A percentile compares a stretch with the other conserved stretches of the same genome.
These are phyloP conservation scores for Musa balbisiana DNA, from an alignment of 202 grass and related monocot species.

Conservation along the genomic window DNA sequence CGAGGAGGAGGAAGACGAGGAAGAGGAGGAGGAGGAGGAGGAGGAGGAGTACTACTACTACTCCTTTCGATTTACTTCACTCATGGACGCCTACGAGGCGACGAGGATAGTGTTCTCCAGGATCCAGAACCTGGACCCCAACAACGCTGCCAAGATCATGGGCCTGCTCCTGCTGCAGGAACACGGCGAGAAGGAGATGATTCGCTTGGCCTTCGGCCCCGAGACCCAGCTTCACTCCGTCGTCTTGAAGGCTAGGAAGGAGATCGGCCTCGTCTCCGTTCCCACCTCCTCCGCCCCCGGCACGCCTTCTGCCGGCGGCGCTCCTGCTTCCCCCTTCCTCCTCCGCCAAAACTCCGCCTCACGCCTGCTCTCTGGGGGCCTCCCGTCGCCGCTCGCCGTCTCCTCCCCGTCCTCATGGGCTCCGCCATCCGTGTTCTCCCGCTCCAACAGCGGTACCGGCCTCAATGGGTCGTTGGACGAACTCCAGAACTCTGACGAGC, in stretches of 20 bases:
- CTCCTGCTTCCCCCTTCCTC: slow-evolving; percentile 30
- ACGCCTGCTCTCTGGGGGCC: slow-evolving; percentile 19
- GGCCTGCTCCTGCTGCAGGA: slow-evolving; percentile 22
- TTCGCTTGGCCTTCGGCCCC: slow-evolving; percentile 17
- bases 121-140: slow-evolving; percentile 16
- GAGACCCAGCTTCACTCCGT: slow-evolving; percentile 31
- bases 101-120: slow-evolving; percentile 15
- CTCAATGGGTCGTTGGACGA: slow-evolving; percentile 27
- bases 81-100: slow-evolving; percentile 18
- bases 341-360: slow-evolving; percentile 48
- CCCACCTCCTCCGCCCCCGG: slow-evolving; percentile 31
- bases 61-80: not conserved
- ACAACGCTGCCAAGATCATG: slow-evolving; percentile 28
- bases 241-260: slow-evolving; percentile 60
- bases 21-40: not conserved
- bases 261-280: slow-evolving; percentile 31
- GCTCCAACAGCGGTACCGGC: slow-evolving; percentile 41
- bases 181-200: slow-evolving; percentile 25
- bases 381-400: slow-evolving; percentile 47
- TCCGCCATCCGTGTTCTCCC: slow-evolving; percentile 58
- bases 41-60: not conserved
- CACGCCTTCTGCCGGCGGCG: slow-evolving; percentile 4
- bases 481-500: slow-evolving; percentile 35
- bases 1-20: not conserved
- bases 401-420: slow-evolving; percentile 74